Evolutionary conservation across 768 basidiomycete species (phyloP), one percentile per base, ranked within the genome.

Genomic region (Amylocystis lapponica): DNA sequence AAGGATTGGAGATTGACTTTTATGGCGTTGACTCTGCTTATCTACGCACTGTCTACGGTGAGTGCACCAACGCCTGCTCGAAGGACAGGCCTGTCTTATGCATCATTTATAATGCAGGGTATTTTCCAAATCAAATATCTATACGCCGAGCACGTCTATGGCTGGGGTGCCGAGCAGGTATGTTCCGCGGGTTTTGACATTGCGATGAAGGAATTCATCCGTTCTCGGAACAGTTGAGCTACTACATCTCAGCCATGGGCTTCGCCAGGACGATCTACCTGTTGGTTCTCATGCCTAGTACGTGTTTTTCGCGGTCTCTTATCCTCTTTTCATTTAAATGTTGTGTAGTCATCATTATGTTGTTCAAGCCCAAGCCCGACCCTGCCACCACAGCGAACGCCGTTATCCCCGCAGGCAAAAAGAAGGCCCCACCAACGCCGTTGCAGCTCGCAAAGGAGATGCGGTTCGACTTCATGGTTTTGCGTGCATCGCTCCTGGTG

Each of bases 1-100:
- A 78, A 64, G 52, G 87, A 89, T 55, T 92, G 81, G 72, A 87
- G 81, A 56, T 66, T 94, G 58, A 82, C 82, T 2, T 68, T 79
- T 45, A 62, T 89, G 3, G 89, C 81, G 3, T 41, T 76, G 4
- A 75, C 76, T 3, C 55, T 86, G 38, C 86, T 89, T 56, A 57
- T 71, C 10, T 78, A 83, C 59, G 60, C 81, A 26, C 68, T 88
- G 25, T 76, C 86, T 2, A 73, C 72, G 36, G 85, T 86, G 58
- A 53, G 79, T 64, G 7, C 7, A 6, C 38, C 26, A 10, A 13
- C 22, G 25, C 33, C n/a, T 20, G 31, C 5, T 35, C n/a, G 30
- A 14, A 17, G 27, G 8, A 12, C 33, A 11, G 8, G 12, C 14
- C 16, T 27, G 22, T 8, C 9, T 30, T 27, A 38, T 14, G 37